phyloP scores from a whole-genome alignment of 495 filamentous ascomycete genomes.

The Letharia lupina region DNA sequence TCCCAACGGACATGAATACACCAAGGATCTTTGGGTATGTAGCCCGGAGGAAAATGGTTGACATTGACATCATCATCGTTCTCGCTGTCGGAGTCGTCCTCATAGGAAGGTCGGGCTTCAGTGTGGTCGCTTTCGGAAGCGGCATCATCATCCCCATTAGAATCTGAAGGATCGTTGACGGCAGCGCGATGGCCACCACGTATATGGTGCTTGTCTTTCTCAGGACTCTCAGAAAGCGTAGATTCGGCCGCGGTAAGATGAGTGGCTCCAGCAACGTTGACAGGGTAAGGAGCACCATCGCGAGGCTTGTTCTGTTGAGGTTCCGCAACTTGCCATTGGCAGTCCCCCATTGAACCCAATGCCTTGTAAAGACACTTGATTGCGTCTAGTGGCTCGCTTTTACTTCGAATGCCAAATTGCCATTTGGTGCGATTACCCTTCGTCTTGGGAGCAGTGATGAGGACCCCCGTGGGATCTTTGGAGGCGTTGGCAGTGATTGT shows the following conservation, averaged over 20 bases:
- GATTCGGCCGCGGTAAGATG: slow-evolving; percentile 19
- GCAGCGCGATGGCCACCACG: slow-evolving; percentile 2
- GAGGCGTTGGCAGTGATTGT: slow-evolving; percentile 45
- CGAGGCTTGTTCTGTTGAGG: slow-evolving; percentile 26
- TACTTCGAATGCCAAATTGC: slow-evolving; percentile 94
- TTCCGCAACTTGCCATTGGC: slow-evolving; percentile 58
- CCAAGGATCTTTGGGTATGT: slow-evolving; percentile 88
- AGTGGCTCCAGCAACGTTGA: slow-evolving; percentile 25
- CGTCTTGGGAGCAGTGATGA: slow-evolving; percentile 43
- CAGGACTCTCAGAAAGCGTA: slow-evolving; percentile 25
- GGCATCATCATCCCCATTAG: not conserved
- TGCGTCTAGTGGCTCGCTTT: slow-evolving; percentile 89
- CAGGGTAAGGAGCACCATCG: slow-evolving; percentile 21
- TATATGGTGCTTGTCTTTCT: slow-evolving; percentile 17
- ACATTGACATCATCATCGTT: slow-evolving; percentile 23
- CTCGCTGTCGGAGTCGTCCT: slow-evolving; percentile 30
- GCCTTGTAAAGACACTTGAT: slow-evolving; percentile 91
- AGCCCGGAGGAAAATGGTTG: slow-evolving; percentile 46
- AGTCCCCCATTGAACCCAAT: slow-evolving; percentile 70
- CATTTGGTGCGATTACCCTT: slow-evolving; percentile 60
- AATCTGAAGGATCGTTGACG: slow-evolving; percentile 1
- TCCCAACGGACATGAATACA: slow-evolving; percentile 82
- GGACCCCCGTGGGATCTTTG: slow-evolving; percentile 58
- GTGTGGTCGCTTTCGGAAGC: slow-evolving; percentile 22
- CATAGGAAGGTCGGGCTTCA: slow-evolving; percentile 19